Percentiles rank a stretch among this genome's conserved stretches.
phyloP scores from a whole-genome alignment of 164 flowering plant species.

The Piper betle region DNA sequence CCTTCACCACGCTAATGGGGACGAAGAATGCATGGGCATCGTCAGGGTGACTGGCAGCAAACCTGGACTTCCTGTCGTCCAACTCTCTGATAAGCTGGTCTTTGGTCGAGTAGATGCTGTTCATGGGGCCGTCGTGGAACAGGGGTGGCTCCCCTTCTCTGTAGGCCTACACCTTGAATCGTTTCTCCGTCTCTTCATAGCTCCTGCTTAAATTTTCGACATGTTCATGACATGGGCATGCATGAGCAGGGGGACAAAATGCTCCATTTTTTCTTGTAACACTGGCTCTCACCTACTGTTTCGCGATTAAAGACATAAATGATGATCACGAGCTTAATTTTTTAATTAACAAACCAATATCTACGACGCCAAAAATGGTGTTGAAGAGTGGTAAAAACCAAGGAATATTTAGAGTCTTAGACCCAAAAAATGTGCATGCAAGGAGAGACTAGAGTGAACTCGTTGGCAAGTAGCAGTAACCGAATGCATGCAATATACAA shows the following conservation, averaged over 20 bases:
- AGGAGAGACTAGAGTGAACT: too few species aligned
- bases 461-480: neutral
- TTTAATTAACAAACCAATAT: neutral
- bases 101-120: slow-evolving; percentile 40
- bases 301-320: too few species aligned
- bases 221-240: neutral
- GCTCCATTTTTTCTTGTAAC: too few species aligned
- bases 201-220: slow-evolving; percentile 28
- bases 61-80: slow-evolving; percentile 20
- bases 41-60: slow-evolving; percentile 29
- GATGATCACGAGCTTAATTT: neutral
- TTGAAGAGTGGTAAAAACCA: neutral
- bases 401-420: neutral
- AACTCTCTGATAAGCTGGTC: slow-evolving; percentile 59
- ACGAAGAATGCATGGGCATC: slow-evolving; percentile 50
- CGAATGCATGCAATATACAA: neutral
- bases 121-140: slow-evolving; percentile 41
- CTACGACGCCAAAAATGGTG: too few species aligned
- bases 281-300: too few species aligned
- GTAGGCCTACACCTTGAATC: slow-evolving; percentile 53
- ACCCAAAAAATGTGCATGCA: too few species aligned
- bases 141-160: slow-evolving; percentile 57
- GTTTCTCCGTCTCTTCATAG: slow-evolving; percentile 63
- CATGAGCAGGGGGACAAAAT: too few species aligned
- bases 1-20: slow-evolving; percentile 35